A percentile compares a stretch with the other conserved stretches of the same genome.
Conservation (phyloP, 1,284 basidiomycete species). For the Cutaneotrichosporon sp. region DNA sequence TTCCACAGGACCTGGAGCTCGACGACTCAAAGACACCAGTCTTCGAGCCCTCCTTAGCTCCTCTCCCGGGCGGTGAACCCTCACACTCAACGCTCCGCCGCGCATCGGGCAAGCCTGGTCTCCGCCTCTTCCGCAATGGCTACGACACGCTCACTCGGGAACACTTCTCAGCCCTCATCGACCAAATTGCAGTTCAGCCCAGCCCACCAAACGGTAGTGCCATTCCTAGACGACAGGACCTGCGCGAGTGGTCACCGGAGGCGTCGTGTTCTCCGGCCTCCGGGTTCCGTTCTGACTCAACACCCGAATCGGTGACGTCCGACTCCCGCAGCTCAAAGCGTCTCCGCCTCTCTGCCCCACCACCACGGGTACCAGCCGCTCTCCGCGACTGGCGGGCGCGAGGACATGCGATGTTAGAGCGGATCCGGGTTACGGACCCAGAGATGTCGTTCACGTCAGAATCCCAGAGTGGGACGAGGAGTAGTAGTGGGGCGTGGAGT, state of each 20-base stretch:
- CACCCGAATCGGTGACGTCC: conserved; percentile 15
- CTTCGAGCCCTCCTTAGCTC: conserved; percentile 12
- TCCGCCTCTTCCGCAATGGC: conserved; percentile 75
- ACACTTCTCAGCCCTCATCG: conserved; percentile 82
- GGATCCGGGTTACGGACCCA: conserved; percentile 35
- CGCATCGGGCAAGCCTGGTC: conserved; percentile 61
- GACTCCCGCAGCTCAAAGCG: conserved; percentile 36
- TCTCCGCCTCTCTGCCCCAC: conserved; percentile 27
- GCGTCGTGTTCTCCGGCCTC: conserved; percentile 1
- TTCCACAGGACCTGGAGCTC: no score
- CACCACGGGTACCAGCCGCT: conserved; percentile 1
- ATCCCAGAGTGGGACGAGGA: neutral
- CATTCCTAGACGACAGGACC: conserved; percentile 11
- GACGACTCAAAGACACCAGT: conserved; percentile 1
- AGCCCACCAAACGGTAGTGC: conserved; percentile 56
- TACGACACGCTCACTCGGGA: conserved; percentile 92
- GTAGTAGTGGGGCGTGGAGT: neutral
- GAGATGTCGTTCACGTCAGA: conserved; percentile 18
- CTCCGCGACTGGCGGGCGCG: conserved; percentile 37
- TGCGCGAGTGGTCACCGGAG: conserved; percentile 25
- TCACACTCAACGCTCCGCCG: conserved; percentile 26
- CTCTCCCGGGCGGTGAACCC: conserved; percentile 24
- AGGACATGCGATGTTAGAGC: conserved; percentile 41
- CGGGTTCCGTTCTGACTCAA: conserved; percentile 3
- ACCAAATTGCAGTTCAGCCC: conserved; percentile 70